Conservation (phyloP, 169 alveolate species). For the Plasmodium inui region DNA sequence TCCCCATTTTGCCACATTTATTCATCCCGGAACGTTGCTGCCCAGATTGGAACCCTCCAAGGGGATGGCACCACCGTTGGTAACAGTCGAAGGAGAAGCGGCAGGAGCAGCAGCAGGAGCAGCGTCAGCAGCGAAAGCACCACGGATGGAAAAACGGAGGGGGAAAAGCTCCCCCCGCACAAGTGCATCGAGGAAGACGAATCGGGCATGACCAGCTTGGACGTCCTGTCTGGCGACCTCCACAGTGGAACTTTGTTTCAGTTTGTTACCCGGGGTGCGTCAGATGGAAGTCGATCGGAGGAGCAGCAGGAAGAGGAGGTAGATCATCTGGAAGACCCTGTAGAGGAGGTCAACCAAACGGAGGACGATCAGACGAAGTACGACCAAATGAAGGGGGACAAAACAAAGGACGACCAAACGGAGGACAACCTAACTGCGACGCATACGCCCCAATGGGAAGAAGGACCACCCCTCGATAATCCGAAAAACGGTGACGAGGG, state of each 20-base stretch:
- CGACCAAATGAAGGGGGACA: no score
- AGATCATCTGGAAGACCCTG: background rate
- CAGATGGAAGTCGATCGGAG: background rate
- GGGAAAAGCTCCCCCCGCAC: background rate
- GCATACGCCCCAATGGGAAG: background rate
- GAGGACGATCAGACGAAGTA: no score
- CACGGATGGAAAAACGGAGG: background rate
- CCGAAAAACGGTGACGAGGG: background rate
- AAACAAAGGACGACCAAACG: no score
- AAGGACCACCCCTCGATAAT: background rate
- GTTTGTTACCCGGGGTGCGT: background rate
- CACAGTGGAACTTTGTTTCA: background rate
- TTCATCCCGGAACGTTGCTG: background rate
- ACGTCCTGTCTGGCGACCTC: background rate
- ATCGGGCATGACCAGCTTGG: background rate
- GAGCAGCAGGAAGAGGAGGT: background rate
- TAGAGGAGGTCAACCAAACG: background rate
- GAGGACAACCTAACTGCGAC: background rate
- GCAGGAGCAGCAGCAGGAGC: background rate
- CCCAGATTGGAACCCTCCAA: background rate
- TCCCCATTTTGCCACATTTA: background rate
- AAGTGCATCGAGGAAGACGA: background rate
- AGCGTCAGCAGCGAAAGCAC: background rate
- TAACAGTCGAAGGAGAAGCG: background rate
- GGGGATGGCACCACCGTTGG: background rate